phyloP scores from a whole-genome alignment of 768 basidiomycete genomes.

The Amyloporia xantha region DNA sequence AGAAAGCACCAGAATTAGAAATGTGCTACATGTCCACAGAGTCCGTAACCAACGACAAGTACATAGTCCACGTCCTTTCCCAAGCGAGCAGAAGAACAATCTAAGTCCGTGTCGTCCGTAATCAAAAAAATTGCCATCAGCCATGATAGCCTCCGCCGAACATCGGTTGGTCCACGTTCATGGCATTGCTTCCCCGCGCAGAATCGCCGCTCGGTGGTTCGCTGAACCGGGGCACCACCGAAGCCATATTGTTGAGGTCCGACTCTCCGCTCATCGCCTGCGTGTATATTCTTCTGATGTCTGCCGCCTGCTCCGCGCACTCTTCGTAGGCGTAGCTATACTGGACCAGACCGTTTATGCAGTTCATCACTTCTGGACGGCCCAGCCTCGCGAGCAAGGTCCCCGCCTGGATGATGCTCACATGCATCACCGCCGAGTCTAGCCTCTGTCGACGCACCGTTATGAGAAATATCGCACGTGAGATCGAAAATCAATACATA shows the following conservation, averaged over 20 bases:
- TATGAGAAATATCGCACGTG: neutral
- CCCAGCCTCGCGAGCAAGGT: conserved; percentile 76
- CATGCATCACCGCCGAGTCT: conserved; percentile 87
- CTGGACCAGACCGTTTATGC: conserved; percentile 81
- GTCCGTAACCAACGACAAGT: too few relatives aligned
- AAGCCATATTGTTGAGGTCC: conserved; percentile 36
- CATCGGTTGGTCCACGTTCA: conserved; percentile 15
- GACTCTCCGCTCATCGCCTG: conserved; percentile 33
- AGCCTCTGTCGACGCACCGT: conserved; percentile 53
- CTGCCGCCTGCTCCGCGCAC: conserved; percentile 67
- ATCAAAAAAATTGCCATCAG: neutral
- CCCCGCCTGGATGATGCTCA: conserved; percentile 80
- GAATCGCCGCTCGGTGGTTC: neutral
- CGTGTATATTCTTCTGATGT: conserved; percentile 49
- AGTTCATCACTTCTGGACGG: conserved; percentile 75
- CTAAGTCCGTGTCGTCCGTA: neutral
- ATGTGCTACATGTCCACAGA: neutral
- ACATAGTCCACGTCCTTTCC: too few relatives aligned
- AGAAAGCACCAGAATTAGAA: neutral
- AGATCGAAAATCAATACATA: too few relatives aligned
- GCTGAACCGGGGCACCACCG: conserved; percentile 21
- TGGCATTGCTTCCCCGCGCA: conserved; percentile 6
- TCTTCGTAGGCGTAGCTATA: conserved; percentile 87
- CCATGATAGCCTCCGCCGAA: neutral
- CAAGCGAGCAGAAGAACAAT: too few relatives aligned